phyloP scores from a whole-genome alignment of 1,284 basidiomycete genomes.

The Ceraceosorus guamensis region DNA sequence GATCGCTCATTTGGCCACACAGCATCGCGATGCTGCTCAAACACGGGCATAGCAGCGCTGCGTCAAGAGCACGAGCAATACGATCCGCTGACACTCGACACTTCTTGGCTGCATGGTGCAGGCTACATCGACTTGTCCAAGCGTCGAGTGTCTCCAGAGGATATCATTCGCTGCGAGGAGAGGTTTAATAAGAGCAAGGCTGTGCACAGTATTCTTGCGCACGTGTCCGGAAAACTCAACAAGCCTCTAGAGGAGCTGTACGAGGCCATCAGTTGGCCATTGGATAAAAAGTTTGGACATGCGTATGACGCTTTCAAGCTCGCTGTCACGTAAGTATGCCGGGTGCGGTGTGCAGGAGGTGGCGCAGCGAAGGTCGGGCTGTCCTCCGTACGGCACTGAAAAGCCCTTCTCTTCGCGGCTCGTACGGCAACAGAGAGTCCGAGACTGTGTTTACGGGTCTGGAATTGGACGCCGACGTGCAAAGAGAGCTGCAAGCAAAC shows the following conservation, averaged over 20 bases:
- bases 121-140: slow-evolving; percentile 99
- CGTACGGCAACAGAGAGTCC: slow-evolving; percentile 61
- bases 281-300: slow-evolving; percentile 86
- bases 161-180: slow-evolving; percentile 97
- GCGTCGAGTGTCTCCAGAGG: slow-evolving; percentile 96
- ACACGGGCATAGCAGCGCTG: neutral
- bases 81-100: too few species aligned
- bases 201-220: slow-evolving; percentile 45
- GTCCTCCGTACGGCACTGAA: too few species aligned
- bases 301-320: slow-evolving; percentile 98
- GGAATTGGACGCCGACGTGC: slow-evolving; percentile 57
- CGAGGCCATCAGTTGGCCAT: slow-evolving; percentile 85
- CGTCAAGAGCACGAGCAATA: too few species aligned
- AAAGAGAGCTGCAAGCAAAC: slow-evolving; percentile 67
- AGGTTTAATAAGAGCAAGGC: slow-evolving; percentile 92
- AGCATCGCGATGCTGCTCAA: neutral
- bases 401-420: neutral
- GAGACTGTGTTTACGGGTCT: slow-evolving; percentile 75
- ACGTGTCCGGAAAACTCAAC: slow-evolving; percentile 43
- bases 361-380: too few species aligned
- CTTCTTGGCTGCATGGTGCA: slow-evolving; percentile 42
- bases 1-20: too few species aligned
- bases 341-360: too few species aligned
- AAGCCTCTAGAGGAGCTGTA: slow-evolving; percentile 69
- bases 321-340: slow-evolving; percentile 67